Conservation (phyloP, 257 asterid genomes). For the Przewalskia tangutica region DNA sequence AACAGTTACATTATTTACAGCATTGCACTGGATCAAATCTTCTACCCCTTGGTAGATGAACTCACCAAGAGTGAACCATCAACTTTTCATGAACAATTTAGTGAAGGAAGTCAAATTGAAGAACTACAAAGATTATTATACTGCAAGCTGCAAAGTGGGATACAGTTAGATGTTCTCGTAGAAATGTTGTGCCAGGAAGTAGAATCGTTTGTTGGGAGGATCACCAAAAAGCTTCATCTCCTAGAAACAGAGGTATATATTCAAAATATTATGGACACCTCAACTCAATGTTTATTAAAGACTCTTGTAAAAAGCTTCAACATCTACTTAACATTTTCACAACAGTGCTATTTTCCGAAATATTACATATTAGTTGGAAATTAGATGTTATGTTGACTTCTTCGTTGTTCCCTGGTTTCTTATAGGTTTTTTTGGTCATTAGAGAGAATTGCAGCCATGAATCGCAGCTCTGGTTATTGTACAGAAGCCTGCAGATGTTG, state of each 20-base stretch:
- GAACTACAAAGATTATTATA: conserved; percentile 45
- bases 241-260: conserved; percentile 60
- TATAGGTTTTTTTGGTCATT: conserved; percentile 56
- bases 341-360: background rate
- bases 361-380: background rate
- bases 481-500: conserved; percentile 57
- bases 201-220: conserved; percentile 37
- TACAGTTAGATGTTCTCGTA: conserved; percentile 29
- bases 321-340: background rate
- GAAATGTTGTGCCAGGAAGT: conserved; percentile 48
- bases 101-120: conserved; percentile 49
- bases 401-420: conserved; percentile 29
- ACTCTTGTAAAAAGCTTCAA: background rate
- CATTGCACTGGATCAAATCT: conserved; percentile 51
- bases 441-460: conserved; percentile 43
- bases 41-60: conserved; percentile 44
- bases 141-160: conserved; percentile 29
- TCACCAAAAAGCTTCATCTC: conserved; percentile 35
- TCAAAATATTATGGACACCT: background rate
- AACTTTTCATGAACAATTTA: conserved; percentile 24
- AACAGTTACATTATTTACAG: conserved; percentile 27
- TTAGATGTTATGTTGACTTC: background rate
- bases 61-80: conserved; percentile 24
- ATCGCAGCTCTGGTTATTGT: conserved; percentile 62
- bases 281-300: background rate